Base-by-base conservation (phyloP, 495 filamentous ascomycete genomes). In the Penicillium riverlandense region DNA sequence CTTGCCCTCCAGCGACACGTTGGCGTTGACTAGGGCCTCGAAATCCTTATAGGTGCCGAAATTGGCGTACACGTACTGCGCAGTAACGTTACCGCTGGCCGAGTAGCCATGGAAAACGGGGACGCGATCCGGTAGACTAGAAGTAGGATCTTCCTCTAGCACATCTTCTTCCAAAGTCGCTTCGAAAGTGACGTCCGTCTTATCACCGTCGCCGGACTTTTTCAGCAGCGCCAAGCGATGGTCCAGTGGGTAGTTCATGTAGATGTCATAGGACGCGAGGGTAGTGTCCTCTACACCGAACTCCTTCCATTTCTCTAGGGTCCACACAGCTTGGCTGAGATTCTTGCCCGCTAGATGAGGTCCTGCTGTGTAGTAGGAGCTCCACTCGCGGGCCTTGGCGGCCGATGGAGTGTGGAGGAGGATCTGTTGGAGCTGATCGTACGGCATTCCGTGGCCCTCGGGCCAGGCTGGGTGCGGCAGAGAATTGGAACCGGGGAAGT, bases 101-200 rank as follows among this genome's bases (percentile, higher is more conserved):
- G 88, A 94, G 59, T 96, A 97, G 22, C 92, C 92, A 63, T 98
- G 90, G 66, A 98, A 98, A 3, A 85, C 92, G 4, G 94, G 90
- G 35, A 98, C 78, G 28, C 90, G 76, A 47, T 92, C 75, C 11
- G 76, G 61, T 22, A 89, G 61, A 22, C 80, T 71, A 15, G 77
- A 87, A 0, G 90, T 95, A 6, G 76, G 70, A 58, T 97, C 94
- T 43, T 96, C 82, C 0, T 86, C 74, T n/a, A 97, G 69, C 4
- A 87, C 75, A 63, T 95, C 88, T 62, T 98, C 92, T 55, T 86
- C 79, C 34, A 98, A 57, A 0, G 75, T 80, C 3, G 89, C 90
- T 58, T 95, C 86, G 52, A 82, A 96, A 27, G 75, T 72, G 1
- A 96, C 82, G 29, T 70, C 49, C 13, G 55, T 50, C 27, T 47